phyloP scores from a whole-genome alignment of 345 rosid genomes.

The Sisymbrium altissimum region DNA sequence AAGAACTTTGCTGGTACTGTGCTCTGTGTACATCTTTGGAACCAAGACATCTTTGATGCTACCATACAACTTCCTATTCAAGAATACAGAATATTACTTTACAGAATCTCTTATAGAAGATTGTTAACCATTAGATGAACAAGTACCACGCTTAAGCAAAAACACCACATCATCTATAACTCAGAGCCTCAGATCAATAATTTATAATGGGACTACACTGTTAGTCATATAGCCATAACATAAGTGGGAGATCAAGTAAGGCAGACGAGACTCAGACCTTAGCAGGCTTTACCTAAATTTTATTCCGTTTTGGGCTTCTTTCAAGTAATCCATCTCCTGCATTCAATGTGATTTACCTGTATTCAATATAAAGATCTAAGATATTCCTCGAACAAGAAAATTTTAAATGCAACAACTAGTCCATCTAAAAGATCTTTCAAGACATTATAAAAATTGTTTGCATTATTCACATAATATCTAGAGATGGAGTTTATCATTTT shows the following conservation, averaged over 20 bases:
- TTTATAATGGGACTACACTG: neutral
- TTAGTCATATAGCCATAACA: neutral
- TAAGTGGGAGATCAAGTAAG: neutral
- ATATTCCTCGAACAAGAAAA: slow-evolving; percentile 44
- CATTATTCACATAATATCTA: neutral
- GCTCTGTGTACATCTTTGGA: slow-evolving; percentile 77
- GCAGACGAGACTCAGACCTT: slow-evolving; percentile 23
- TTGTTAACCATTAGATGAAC: neutral
- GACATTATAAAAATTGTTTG: neutral
- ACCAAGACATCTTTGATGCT: slow-evolving; percentile 70
- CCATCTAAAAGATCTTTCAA: slow-evolving; percentile 9
- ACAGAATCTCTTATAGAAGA: slow-evolving; percentile 2
- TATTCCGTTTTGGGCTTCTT: slow-evolving; percentile 84
- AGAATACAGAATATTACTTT: slow-evolving; percentile 20
- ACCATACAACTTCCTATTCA: slow-evolving; percentile 72
- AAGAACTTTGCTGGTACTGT: slow-evolving; percentile 83
- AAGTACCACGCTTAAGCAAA: neutral
- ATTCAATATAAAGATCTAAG: slow-evolving; percentile 96
- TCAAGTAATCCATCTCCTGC: slow-evolving; percentile 99
- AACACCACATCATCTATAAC: slow-evolving; percentile 12
- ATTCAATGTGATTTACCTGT: slow-evolving; percentile 98
- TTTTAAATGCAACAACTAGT: slow-evolving; percentile 21
- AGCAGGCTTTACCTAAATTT: slow-evolving; percentile 65
- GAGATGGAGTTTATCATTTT: neutral
- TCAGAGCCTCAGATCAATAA: slow-evolving; percentile 12